Base-by-base conservation (phyloP, 768 basidiomycete species). In the Boletus rufocinnamomeus region DNA sequence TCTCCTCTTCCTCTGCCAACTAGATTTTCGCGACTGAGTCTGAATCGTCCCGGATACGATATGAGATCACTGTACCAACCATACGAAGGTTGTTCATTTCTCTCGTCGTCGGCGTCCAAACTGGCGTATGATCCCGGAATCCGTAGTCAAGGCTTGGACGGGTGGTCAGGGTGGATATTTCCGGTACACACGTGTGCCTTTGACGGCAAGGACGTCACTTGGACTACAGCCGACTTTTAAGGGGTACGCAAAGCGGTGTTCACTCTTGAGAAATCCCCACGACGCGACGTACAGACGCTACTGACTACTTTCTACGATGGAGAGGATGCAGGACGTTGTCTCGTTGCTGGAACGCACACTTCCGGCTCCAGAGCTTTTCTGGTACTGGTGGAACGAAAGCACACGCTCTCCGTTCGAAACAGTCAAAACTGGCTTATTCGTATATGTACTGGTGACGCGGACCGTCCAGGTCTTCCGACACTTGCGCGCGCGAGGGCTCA, bases 1-100 rank as follows among this genome's bases (percentile, higher is more conserved):
- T 80, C 74, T 93, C 92, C 57, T 93, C 90, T 65, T 89, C 84
- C 57, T 85, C 84, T 65, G 85, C 82, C 64, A 93, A 76, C 90
- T 91, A 67, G 54, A 34, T 25, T 37, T 27, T 37, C 25, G 35
- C 9, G 14, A 5, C n/a, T 34, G 8, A 28, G 45, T 49, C n/a
- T 34, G 8, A 28, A 40, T 49, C 40, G 50, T 43, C 21, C 48
- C 25, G 23, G 43, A 41, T 47, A 16, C n/a, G n/a, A 52, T 9
- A 17, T 3, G 34, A 21, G 49, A 32, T 27, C 14, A 34, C 9
- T 60, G 47, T 48, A 68, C 74, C 57, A 66, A 85, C 85, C 83
- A 86, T 84, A 44, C 85, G 83, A 75, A 86, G 75, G 62, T 74
- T 80, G 71, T 71, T 78, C 77, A 79, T 69, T 28, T 32, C 28